Evolutionary conservation across 169 alveolate genomes (phyloP).

Genomic region (Babesia bovis): DNA sequence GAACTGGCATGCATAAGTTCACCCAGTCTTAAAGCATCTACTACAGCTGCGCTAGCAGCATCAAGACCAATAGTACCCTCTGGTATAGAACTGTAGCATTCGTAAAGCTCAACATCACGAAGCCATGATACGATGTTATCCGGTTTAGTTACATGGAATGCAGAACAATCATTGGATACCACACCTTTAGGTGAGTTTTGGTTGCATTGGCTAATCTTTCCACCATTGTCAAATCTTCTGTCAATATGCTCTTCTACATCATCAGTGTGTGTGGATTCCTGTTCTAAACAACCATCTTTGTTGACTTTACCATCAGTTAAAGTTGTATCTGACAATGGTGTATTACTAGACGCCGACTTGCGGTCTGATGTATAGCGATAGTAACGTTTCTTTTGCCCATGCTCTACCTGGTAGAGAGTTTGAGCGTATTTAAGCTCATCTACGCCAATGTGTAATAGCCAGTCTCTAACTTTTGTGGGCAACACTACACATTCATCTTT

Average conservation of each 20-base stretch:
- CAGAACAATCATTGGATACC: too few species aligned
- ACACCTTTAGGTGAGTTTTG: too few species aligned
- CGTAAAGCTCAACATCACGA: conserved; percentile 57
- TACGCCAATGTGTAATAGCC: conserved; percentile 54
- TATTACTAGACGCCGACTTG: not conserved
- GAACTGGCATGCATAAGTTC: conserved; percentile 5
- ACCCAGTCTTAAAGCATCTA: conserved; percentile 52
- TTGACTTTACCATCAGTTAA: not conserved
- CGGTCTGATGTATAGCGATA: conserved; percentile 16
- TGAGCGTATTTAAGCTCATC: conserved; percentile 28
- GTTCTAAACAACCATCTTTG: not conserved
- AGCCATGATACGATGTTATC: conserved; percentile 47
- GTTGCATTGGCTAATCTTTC: too few species aligned
- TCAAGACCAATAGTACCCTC: conserved; percentile 48
- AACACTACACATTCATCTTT: conserved; percentile 10
- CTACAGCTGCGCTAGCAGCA: conserved; percentile 69
- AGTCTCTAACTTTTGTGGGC: conserved; percentile 31
- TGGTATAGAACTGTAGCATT: conserved; percentile 9
- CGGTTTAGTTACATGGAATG: too few species aligned
- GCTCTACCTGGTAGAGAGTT: conserved; percentile 18
- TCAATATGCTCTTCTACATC: not conserved
- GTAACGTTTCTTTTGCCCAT: conserved; percentile 36
- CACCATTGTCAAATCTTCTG: too few species aligned
- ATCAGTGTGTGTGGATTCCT: not conserved
- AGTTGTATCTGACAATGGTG: not conserved